Conservation (phyloP, 345 rosid genomes). For the Trapa bicornis region DNA sequence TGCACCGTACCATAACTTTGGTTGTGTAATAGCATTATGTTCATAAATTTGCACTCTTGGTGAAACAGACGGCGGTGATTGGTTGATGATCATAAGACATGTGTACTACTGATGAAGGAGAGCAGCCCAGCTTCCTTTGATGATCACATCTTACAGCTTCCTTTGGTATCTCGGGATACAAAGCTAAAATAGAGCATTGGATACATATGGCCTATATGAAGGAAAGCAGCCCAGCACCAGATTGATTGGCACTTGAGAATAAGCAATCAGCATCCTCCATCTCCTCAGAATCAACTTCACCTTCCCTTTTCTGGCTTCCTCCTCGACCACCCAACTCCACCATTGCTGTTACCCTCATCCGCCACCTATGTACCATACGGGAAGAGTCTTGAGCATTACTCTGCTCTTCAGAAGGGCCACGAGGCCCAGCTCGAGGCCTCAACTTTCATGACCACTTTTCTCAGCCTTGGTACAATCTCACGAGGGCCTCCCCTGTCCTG, state of each 20-base stretch:
- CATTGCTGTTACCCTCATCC: slow-evolving; percentile 23
- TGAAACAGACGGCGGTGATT: background rate
- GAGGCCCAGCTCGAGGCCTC: slow-evolving; percentile 28
- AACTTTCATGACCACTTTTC: slow-evolving; percentile 15
- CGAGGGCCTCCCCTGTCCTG: slow-evolving; percentile 6
- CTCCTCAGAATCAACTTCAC: background rate
- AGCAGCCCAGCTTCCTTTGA: too few relatives aligned
- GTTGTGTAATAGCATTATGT: background rate
- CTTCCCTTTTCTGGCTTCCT: background rate
- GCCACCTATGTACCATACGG: slow-evolving; percentile 52
- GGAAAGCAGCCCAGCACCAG: background rate
- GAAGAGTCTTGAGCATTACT: slow-evolving; percentile 44
- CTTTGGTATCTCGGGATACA: background rate
- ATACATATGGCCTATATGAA: background rate
- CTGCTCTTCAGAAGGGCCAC: slow-evolving; percentile 36
- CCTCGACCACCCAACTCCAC: slow-evolving; percentile 11
- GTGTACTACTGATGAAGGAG: background rate
- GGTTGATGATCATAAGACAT: background rate
- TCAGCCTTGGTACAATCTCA: slow-evolving; percentile 27
- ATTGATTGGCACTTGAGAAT: background rate
- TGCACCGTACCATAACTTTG: background rate
- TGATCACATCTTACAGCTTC: background rate
- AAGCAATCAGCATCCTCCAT: background rate
- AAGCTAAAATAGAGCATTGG: background rate
- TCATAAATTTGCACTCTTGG: background rate